Conservation (phyloP, 495 filamentous ascomycete species). For the Penicillium waksmanii region DNA sequence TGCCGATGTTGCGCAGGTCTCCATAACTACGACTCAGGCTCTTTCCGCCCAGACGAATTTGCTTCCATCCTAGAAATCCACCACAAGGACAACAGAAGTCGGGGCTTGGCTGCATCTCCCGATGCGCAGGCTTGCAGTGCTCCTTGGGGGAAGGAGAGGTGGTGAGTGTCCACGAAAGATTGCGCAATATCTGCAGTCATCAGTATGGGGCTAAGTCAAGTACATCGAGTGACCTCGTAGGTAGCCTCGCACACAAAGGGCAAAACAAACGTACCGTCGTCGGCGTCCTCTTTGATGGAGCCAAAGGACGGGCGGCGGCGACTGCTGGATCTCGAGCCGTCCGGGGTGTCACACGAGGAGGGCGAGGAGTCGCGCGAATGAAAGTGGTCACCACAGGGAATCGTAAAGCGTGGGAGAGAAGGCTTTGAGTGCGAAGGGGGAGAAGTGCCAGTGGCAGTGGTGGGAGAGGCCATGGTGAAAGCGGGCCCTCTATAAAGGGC, state of each 20-base stretch:
- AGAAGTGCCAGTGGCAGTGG: conserved; percentile 17
- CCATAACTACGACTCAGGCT: conserved; percentile 73
- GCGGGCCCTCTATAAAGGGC: conserved; percentile 45
- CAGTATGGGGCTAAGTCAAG: conserved; percentile 11
- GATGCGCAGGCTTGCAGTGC: conserved; percentile 42
- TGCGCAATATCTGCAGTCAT: conserved; percentile 60
- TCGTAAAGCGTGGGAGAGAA: conserved; percentile 26
- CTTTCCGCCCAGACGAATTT: conserved; percentile 66
- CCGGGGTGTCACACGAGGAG: conserved; percentile 40
- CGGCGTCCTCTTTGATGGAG: conserved; percentile 52
- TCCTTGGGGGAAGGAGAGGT: conserved; percentile 58
- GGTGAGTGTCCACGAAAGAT: conserved; percentile 70
- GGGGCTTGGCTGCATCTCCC: conserved; percentile 49
- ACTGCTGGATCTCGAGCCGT: conserved; percentile 48
- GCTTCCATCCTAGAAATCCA: conserved; percentile 73
- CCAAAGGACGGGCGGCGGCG: conserved; percentile 47
- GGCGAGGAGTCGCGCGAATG: conserved; percentile 45
- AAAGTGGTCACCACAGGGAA: conserved; percentile 30
- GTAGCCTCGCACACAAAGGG: too few species aligned
- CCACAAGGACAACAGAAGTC: conserved; percentile 74
- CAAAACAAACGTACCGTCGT: conserved; percentile 39
- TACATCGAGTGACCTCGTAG: too few species aligned
- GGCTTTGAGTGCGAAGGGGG: conserved; percentile 29
- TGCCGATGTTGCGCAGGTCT: conserved; percentile 61
- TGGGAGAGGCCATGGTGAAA: conserved; percentile 41